Conservation (phyloP, 1,284 basidiomycete genomes). For the Pseudozyma sp. region DNA sequence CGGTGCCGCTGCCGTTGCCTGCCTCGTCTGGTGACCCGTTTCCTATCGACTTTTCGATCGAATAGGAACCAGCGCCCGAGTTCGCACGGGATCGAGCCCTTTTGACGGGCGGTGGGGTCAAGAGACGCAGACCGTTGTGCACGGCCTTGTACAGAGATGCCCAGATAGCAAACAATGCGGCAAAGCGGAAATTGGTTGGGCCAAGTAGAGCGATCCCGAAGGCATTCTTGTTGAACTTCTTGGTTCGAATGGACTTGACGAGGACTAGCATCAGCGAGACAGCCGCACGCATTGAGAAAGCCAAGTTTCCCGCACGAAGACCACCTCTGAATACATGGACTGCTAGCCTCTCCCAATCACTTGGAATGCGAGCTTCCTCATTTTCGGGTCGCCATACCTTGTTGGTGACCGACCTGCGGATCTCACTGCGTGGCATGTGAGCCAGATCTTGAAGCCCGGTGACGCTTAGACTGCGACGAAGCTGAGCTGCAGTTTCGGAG, state of each 20-base stretch:
- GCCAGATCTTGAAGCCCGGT: constrained; percentile 62
- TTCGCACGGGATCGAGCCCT: constrained; percentile 24
- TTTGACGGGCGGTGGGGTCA: constrained; percentile 54
- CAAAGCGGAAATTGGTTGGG: constrained; percentile 61
- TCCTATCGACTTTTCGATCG: constrained; percentile 18
- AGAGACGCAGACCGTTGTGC: constrained; percentile 63
- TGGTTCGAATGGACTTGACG: constrained; percentile 58
- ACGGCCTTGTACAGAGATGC: constrained; percentile 65
- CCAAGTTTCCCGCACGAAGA: constrained; percentile 58
- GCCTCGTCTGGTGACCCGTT: constrained; percentile 23
- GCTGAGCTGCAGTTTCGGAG: constrained; percentile 60
- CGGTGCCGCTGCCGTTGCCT: constrained; percentile 31
- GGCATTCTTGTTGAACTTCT: constrained; percentile 38
- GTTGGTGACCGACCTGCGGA: constrained; percentile 58
- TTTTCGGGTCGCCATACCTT: constrained; percentile 68
- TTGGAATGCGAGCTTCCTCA: constrained; percentile 59
- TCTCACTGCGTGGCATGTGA: constrained; percentile 52
- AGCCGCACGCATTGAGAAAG: constrained; percentile 60
- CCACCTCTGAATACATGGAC: constrained; percentile 64
- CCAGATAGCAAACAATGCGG: constrained; percentile 63
- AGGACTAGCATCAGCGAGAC: constrained; percentile 61
- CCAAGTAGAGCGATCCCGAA: constrained; percentile 54
- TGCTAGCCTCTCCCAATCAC: constrained; percentile 65
- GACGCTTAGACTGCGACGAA: constrained; percentile 63
- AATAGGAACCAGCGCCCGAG: constrained; percentile 11